Percentiles rank a stretch among this genome's conserved stretches.
phyloP scores from a whole-genome alignment of 345 rosid genomes.

The Garcia nutans region DNA sequence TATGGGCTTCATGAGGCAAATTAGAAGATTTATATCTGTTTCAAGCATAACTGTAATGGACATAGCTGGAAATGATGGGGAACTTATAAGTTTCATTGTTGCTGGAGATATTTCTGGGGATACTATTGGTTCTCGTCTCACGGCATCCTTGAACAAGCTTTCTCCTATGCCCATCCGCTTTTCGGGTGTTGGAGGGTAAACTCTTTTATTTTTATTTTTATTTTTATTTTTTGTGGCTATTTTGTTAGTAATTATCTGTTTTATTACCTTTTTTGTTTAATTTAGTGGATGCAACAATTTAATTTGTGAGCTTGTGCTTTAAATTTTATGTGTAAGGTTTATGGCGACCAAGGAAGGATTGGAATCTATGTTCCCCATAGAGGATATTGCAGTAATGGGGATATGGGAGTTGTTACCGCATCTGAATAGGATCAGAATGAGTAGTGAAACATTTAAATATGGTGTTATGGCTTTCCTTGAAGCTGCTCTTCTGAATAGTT shows the following conservation, averaged over 20 bases:
- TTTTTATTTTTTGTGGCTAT: background rate
- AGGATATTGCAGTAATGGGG: constrained; percentile 93
- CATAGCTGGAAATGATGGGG: constrained; percentile 59
- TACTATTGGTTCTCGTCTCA: constrained; percentile 79
- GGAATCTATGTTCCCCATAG: constrained; percentile 73
- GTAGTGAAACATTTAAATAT: constrained; percentile 15
- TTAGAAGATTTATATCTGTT: constrained; percentile 29
- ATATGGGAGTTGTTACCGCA: constrained; percentile 87
- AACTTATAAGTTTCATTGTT: constrained; percentile 73
- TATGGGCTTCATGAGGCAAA: background rate
- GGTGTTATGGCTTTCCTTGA: background rate
- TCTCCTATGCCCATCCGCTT: constrained; percentile 68
- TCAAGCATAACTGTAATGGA: constrained; percentile 43
- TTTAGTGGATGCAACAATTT: background rate
- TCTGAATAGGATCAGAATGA: constrained; percentile 68
- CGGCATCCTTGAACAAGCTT: constrained; percentile 65
- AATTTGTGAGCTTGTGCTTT: background rate
- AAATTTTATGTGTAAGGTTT: constrained; percentile 37
- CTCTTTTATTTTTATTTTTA: no score
- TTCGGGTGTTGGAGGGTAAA: constrained; percentile 94
- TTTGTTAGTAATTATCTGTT: background rate
- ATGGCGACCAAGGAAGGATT: constrained; percentile 77
- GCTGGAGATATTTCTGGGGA: constrained; percentile 97
- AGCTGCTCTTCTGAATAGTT: background rate
- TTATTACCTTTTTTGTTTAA: background rate